Evolutionary conservation across 2,329 filamentous ascomycete genomes (phyloP), one percentile per base, ranked within the genome.

Genomic region (Stenocarpella maydis): DNA sequence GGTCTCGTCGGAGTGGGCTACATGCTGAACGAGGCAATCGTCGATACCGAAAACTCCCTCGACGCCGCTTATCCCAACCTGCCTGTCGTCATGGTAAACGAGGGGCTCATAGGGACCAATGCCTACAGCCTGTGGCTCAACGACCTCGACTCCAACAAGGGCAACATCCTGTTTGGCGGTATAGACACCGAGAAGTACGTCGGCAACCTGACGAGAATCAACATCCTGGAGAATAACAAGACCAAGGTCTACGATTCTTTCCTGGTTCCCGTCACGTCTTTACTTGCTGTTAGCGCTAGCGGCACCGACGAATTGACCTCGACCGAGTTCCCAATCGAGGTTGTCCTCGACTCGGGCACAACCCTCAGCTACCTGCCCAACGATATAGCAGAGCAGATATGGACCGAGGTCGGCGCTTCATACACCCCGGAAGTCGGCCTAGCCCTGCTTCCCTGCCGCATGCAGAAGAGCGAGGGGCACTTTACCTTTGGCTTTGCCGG

Each of bases 121-220:
- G 90, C 91, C 2, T 94, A 92, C 79, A 93, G 90, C 69, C 79
- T 94, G 26, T 93, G 90, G 90, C 81, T 88, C 67, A 88, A 88
- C 73, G 86, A 88, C 66, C 77, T 87, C 78, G 83, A 83, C 69
- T 80, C 91, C 0, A 89, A 85, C 70, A 90, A 86, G 1, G 93
- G 93, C 43, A 91, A 83, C 73, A 90, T 95, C 70, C 82, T 95
- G 1, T 96, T 95, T 73, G 93, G 93, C 47, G 93, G 92, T n/a
- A 88, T 95, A 69, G 92, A 95, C 77, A 92, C 88, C 0, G 87
- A 85, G 70, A 95, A 95, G 77, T 96, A 89, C 79, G 77, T 83
- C 0, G 92, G 92, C 58, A 78, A 86, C 2, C 83, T 95, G 39
- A 83, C 85, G 54, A 87, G 84, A 7, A 82, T 94, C 34, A 83